Evolutionary conservation across 441 rosid genomes (phyloP).

Genomic region (Hura crepitans): DNA sequence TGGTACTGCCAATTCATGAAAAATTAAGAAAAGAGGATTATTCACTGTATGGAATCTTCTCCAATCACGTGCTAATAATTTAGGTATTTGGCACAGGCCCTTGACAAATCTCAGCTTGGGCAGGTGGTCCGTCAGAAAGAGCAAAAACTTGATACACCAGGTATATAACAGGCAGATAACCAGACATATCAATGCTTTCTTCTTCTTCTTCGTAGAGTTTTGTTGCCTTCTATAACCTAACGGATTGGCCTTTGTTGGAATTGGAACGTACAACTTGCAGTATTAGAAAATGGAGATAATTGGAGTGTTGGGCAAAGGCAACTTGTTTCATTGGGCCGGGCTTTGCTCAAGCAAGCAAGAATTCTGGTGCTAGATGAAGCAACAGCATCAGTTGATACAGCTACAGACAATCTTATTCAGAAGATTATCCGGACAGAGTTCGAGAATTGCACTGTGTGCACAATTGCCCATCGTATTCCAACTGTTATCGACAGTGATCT

Average conservation of each 20-base stretch:
- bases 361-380: constrained; percentile 99
- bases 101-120: constrained; percentile 92
- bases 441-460: constrained; percentile 89
- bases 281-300: constrained; percentile 95
- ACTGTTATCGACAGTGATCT: constrained; percentile 95
- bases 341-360: constrained; percentile 92
- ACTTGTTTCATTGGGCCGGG: constrained; percentile 89
- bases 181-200: not conserved
- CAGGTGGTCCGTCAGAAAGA: constrained; percentile 78
- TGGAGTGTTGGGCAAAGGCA: constrained; percentile 99
- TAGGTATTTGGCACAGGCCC: constrained; percentile 51
- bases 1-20: not conserved
- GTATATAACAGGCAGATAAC: constrained; percentile 29
- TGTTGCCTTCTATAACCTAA: too few relatives aligned
- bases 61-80: constrained; percentile 11
- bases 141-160: constrained; percentile 82
- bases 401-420: constrained; percentile 97
- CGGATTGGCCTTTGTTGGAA: not conserved
- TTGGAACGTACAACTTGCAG: constrained; percentile 37
- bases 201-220: not conserved
- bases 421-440: constrained; percentile 94
- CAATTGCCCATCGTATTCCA: constrained; percentile 97
- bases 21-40: not conserved
- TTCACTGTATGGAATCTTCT: not conserved
- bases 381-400: constrained; percentile 97